These are phyloP conservation scores for Mucuna pruriens DNA, from an alignment of 306 rosid genomes.

Conservation along the genomic window DNA sequence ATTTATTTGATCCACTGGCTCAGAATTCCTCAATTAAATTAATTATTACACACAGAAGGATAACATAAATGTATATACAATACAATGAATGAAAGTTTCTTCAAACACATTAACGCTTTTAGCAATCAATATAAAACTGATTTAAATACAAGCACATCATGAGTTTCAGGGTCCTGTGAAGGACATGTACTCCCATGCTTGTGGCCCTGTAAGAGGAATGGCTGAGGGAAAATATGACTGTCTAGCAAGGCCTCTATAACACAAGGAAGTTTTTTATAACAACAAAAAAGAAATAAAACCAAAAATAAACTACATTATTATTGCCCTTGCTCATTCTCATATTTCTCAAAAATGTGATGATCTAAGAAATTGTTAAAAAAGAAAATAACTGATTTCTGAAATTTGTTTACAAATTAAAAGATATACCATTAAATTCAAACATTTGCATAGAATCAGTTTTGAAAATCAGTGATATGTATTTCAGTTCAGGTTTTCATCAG, in stretches of 20 bases:
- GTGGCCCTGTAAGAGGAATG: background rate
- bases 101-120: background rate
- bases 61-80: background rate
- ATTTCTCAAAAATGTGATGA: background rate
- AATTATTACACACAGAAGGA: background rate
- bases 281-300: background rate
- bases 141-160: background rate
- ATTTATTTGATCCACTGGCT: conserved; percentile 28
- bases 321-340: background rate
- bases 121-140: background rate
- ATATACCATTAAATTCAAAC: background rate
- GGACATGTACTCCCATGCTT: background rate
- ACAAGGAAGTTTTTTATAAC: background rate
- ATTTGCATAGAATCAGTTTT: background rate
- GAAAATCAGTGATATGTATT: background rate
- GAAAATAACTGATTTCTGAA: background rate
- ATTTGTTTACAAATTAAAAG: background rate
- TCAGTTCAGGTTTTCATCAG: background rate
- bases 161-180: background rate
- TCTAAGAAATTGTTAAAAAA: background rate
- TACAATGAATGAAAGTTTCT: background rate
- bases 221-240: background rate
- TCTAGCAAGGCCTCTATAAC: background rate
- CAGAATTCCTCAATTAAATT: background rate
- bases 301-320: background rate